Conservation (phyloP, 2,329 filamentous ascomycete genomes). For the Cercospora sp. region DNA sequence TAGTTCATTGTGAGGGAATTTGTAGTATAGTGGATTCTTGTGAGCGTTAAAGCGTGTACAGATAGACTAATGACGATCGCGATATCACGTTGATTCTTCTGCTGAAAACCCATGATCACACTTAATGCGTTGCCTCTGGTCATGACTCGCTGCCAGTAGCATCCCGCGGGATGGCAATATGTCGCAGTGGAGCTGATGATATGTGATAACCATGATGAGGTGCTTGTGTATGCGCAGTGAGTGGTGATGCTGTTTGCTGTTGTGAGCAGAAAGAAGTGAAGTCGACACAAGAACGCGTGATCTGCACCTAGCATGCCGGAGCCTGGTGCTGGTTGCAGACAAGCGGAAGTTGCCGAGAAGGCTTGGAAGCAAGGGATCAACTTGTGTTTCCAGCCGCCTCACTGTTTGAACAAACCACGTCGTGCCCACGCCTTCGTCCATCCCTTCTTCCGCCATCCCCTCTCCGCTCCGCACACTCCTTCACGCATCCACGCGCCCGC, state of each 20-base stretch:
- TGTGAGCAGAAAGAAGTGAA: slow-evolving; percentile 2
- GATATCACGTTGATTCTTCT: background rate
- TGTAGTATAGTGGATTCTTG: background rate
- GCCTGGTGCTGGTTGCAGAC: background rate
- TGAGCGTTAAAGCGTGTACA: slow-evolving; percentile 1
- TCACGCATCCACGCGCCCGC: background rate
- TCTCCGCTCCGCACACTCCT: background rate
- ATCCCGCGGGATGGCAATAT: background rate
- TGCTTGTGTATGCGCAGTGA: background rate
- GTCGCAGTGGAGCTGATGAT: background rate
- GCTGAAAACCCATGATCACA: background rate
- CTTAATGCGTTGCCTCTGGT: background rate
- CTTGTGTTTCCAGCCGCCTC: slow-evolving; percentile 6
- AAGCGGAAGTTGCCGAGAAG: background rate
- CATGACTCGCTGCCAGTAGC: background rate
- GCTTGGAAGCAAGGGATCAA: slow-evolving; percentile 1
- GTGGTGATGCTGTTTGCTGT: background rate
- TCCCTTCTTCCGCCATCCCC: background rate
- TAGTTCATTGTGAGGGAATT: slow-evolving; percentile 16
- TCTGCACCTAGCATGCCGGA: background rate
- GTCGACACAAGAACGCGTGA: slow-evolving; percentile 2
- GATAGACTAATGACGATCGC: background rate
- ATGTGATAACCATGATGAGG: background rate
- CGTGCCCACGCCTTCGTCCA: background rate
- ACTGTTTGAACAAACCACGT: slow-evolving; percentile 3